Base-by-base conservation (phyloP, 176 grass and related monocot genomes). In the Oryza meridionalis region DNA sequence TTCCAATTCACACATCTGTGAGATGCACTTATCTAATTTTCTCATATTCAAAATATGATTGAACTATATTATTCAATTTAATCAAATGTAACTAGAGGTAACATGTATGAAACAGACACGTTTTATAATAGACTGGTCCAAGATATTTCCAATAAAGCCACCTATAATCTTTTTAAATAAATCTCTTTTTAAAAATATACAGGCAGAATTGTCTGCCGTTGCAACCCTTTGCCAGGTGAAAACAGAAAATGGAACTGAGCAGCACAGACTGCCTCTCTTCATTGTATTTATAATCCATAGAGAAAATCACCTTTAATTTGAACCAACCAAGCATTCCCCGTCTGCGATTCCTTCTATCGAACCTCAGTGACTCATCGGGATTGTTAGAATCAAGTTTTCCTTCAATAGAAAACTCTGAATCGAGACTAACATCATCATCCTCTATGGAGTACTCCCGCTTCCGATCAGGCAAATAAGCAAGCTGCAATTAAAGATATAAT, bases 241-340 rank as follows among this genome's bases (percentile, higher is more conserved):
- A 62, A 53, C 9, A 9, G 9, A 65, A n/a, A 40, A 77, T 31
- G 76, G 9, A 84, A 66, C 21, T 53, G 29, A 67, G 22, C 11
- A 53, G 51, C 19, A 80, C 65, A 77, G 42, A 33, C 22, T 68
- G 46, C 50, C 16, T 42, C 40, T 27, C 35, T 59, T 67, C 50
- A 70, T 44, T 9, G 10, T 53, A 76, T 43, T 44, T 14, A 79
- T 55, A 70, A 81, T 74, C 27, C 26, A 70, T 62, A 84, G 13
- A 6, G 51, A 70, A 82, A 38, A 66, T 82, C 53, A 98, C 96
- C 92, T 87, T 98, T 69, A 95, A 67, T 90, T 95, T 98, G 77
- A 98, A 93, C 96, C 96, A 98, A 77, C 93, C 91, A 78, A 98
- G 91, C 93, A 98, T 98, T 76, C 96, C 96, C 31, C 91, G 93